These are phyloP conservation scores for Arthrinium phaeospermum DNA, from an alignment of 2,329 filamentous ascomycete genomes.

Conservation along the genomic window DNA sequence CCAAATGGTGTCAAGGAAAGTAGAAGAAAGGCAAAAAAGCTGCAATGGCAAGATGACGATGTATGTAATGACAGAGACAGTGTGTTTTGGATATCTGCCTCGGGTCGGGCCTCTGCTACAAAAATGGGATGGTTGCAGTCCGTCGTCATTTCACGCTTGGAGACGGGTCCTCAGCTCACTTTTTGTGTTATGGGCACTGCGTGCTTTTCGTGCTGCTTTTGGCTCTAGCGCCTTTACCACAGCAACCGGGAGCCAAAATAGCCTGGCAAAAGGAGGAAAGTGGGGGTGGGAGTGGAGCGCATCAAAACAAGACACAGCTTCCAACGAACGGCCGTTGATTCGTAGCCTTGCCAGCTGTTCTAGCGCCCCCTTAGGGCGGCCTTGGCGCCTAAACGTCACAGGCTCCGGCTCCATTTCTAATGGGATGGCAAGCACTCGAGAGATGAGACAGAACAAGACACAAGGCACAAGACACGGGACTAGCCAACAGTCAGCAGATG, in stretches of 20 bases:
- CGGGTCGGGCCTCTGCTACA: neutral
- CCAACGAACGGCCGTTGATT: neutral
- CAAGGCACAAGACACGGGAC: neutral
- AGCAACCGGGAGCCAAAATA: conserved; percentile 17
- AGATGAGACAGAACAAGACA: neutral
- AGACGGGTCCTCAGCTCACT: conserved; percentile 1
- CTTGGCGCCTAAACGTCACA: conserved; percentile 13
- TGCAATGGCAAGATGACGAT: conserved; percentile 11
- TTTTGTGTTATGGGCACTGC: conserved; percentile 6
- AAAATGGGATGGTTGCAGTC: neutral
- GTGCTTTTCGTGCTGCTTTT: neutral
- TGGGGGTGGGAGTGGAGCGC: neutral
- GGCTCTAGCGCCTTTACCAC: conserved; percentile 19
- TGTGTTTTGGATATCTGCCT: neutral
- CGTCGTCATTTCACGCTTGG: conserved; percentile 7
- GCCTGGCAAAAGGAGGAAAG: neutral
- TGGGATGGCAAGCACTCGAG: neutral
- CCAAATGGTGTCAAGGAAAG: neutral
- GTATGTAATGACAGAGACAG: neutral
- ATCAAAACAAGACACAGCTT: conserved; percentile 9
- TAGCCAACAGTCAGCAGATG: too few species aligned
- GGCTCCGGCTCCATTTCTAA: neutral
- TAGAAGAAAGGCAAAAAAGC: neutral
- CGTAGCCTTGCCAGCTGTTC: conserved; percentile 16
- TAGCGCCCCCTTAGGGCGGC: neutral